Conservation (phyloP, 208 protist species). For the Trypanosoma mega region DNA sequence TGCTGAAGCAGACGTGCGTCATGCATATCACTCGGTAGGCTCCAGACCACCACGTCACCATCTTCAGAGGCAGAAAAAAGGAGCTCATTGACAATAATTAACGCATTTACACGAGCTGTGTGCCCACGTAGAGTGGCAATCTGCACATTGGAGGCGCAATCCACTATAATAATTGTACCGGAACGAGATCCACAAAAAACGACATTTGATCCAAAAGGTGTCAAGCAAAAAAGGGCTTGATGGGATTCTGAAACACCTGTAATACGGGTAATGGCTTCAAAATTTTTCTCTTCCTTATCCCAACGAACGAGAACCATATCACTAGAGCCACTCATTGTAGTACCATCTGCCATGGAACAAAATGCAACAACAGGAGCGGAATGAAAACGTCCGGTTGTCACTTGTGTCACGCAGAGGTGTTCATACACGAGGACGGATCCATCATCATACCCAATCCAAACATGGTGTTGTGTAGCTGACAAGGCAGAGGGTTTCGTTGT, state of each 20-base stretch:
- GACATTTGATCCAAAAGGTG: slow-evolving; percentile 27
- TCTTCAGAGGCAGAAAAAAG: slow-evolving; percentile 85
- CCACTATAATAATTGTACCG: slow-evolving; percentile 47
- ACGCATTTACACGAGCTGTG: slow-evolving; percentile 46
- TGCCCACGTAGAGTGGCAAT: slow-evolving; percentile 55
- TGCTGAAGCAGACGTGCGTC: slow-evolving; percentile 8
- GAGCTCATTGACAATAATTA: slow-evolving; percentile 55
- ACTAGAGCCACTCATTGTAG: slow-evolving; percentile 63
- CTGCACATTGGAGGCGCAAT: slow-evolving; percentile 43
- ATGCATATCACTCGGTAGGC: slow-evolving; percentile 12
- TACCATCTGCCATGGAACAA: slow-evolving; percentile 33
- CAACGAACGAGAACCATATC: slow-evolving; percentile 79
- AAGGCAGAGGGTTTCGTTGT: slow-evolving; percentile 33
- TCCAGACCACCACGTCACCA: slow-evolving; percentile 69
- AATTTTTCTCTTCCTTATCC: slow-evolving; percentile 66
- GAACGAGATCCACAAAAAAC: slow-evolving; percentile 66
- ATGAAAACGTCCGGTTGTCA: slow-evolving; percentile 72
- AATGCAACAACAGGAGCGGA: slow-evolving; percentile 40
- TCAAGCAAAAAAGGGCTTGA: slow-evolving; percentile 31
- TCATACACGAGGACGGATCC: slow-evolving; percentile 81
- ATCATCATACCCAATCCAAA: slow-evolving; percentile 77
- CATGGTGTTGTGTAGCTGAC: slow-evolving; percentile 50
- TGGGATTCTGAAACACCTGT: slow-evolving; percentile 24
- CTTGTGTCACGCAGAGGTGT: slow-evolving; percentile 49
- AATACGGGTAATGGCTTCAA: slow-evolving; percentile 72